Percentiles rank a stretch among this genome's conserved stretches.
Conservation (phyloP, 2,329 filamentous ascomycete species). For the Claviceps paspali region DNA sequence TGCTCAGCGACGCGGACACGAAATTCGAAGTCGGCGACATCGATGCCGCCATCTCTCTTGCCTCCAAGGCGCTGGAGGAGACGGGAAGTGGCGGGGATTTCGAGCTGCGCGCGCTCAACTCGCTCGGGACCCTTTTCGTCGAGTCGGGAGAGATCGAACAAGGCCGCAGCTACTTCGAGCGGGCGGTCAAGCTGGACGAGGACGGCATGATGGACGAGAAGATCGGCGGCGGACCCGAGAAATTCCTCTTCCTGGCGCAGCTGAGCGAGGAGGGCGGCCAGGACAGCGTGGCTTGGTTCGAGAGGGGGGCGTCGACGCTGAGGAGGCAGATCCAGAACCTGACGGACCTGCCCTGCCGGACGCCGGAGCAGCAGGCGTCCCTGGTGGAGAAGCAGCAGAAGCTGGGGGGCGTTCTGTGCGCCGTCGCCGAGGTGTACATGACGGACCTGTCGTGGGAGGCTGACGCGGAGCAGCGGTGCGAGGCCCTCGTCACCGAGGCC, state of each 20-base stretch:
- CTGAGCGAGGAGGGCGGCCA: constrained; percentile 57
- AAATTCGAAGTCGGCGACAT: constrained; percentile 27
- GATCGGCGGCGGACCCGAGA: constrained; percentile 72
- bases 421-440: constrained; percentile 96
- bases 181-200: constrained; percentile 61
- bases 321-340: constrained; percentile 54
- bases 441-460: constrained; percentile 89
- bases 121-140: constrained; percentile 69
- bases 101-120: constrained; percentile 51
- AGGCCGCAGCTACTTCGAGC: constrained; percentile 56
- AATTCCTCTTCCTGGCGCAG: constrained; percentile 90
- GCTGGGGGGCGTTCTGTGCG: constrained; percentile 82
- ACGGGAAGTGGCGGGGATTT: constrained; percentile 30
- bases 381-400: constrained; percentile 60
- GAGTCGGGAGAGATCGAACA: constrained; percentile 68
- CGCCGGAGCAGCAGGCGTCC: constrained; percentile 23
- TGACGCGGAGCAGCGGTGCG: constrained; percentile 79
- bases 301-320: constrained; percentile 56
- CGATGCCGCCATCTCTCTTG: constrained; percentile 24
- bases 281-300: constrained; percentile 52
- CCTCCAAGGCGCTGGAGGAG: constrained; percentile 26
- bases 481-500: constrained; percentile 79
- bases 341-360: constrained; percentile 28
- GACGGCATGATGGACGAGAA: constrained; percentile 56
- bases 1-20: constrained; percentile 25